Conservation (phyloP, 306 rosid genomes). For the Castanea sativa region DNA sequence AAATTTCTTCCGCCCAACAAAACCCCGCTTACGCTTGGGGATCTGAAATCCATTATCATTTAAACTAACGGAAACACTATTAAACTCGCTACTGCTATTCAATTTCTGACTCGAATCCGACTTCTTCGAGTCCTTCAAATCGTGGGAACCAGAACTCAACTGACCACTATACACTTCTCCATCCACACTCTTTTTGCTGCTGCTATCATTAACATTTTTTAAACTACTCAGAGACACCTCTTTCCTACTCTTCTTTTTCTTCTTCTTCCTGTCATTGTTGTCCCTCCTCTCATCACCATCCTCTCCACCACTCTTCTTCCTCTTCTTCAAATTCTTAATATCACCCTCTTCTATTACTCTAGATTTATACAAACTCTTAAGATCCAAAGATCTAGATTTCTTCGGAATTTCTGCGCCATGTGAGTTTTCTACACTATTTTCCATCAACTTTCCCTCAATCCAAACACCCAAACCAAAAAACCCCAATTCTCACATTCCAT, state of each 20-base stretch:
- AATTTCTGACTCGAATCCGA: conserved; percentile 40
- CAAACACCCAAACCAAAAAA: conserved; percentile 43
- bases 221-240: conserved; percentile 74
- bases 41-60: conserved; percentile 48
- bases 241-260: conserved; percentile 54
- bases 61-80: conserved; percentile 46
- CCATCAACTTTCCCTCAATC: conserved; percentile 68
- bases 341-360: conserved; percentile 34
- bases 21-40: conserved; percentile 84
- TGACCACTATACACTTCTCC: conserved; percentile 42
- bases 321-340: conserved; percentile 55
- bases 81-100: conserved; percentile 39
- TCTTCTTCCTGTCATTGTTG: conserved; percentile 35
- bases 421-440: conserved; percentile 57
- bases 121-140: conserved; percentile 41
- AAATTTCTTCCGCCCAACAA: conserved; percentile 66
- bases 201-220: conserved; percentile 57
- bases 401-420: conserved; percentile 61
- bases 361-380: conserved; percentile 70
- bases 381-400: conserved; percentile 83
- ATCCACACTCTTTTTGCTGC: conserved; percentile 44
- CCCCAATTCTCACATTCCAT: conserved; percentile 72
- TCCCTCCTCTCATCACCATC: conserved; percentile 43
- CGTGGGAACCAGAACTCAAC: conserved; percentile 42
- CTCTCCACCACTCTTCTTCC: conserved; percentile 28